Conservation (phyloP, 148 eudicot genomes). For the Nepenthes mirabilis region DNA sequence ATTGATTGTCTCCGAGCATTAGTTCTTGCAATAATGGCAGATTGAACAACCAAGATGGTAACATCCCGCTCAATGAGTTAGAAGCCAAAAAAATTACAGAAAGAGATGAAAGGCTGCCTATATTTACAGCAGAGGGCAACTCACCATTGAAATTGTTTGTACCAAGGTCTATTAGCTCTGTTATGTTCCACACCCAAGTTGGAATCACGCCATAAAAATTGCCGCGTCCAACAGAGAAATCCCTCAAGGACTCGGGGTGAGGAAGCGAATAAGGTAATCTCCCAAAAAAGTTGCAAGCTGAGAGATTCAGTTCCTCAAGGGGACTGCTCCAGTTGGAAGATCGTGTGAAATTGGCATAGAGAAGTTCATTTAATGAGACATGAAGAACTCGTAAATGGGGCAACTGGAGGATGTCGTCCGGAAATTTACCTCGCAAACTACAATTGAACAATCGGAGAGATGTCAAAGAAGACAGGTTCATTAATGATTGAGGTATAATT, state of each 20-base stretch:
- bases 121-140: not conserved
- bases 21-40: not conserved
- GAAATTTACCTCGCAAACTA: too few relatives aligned
- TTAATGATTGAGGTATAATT: too few relatives aligned
- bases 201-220: conserved; percentile 9
- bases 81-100: not conserved
- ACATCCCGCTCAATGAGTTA: conserved; percentile 10
- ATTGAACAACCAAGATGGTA: conserved; percentile 18
- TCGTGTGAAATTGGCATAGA: conserved; percentile 6
- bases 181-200: conserved; percentile 14
- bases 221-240: conserved; percentile 1
- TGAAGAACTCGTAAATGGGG: not conserved
- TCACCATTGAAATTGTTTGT: not conserved
- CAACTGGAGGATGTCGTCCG: too few relatives aligned
- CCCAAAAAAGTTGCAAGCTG: not conserved
- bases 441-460: too few relatives aligned
- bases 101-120: not conserved
- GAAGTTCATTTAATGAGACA: not conserved
- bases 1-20: not conserved
- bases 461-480: too few relatives aligned
- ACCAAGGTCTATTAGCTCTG: not conserved
- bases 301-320: conserved; percentile 4
- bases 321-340: conserved; percentile 11
- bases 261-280: conserved; percentile 15
- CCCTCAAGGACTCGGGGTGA: conserved; percentile 9